These are phyloP conservation scores for Diutina siamensis DNA, from an alignment of 1,139 yeast genomes.

Conservation along the genomic window DNA sequence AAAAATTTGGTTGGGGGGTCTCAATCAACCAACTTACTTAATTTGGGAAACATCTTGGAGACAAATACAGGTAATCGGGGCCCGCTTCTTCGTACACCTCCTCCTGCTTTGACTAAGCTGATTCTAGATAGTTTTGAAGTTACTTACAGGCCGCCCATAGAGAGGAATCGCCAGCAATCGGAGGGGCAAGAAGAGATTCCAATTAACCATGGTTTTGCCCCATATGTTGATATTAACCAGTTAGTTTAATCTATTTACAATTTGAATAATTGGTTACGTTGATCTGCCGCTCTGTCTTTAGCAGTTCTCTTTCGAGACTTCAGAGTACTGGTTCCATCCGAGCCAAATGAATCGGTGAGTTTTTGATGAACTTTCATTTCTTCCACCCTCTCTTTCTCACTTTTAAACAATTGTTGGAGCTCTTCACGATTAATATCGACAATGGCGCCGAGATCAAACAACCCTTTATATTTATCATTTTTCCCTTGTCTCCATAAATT, in stretches of 20 bases:
- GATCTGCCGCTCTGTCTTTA: slow-evolving; percentile 33
- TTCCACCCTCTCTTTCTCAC: slow-evolving; percentile 22
- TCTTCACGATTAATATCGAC: slow-evolving; percentile 18
- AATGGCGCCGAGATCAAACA: slow-evolving; percentile 29
- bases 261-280: slow-evolving; percentile 29
- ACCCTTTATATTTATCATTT: slow-evolving; percentile 18
- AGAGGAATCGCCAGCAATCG: slow-evolving; percentile 10
- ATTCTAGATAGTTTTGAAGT: slow-evolving; percentile 15
- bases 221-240: background rate
- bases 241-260: slow-evolving; percentile 11
- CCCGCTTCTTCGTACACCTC: slow-evolving; percentile 14
- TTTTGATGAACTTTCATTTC: slow-evolving; percentile 20
- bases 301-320: slow-evolving; percentile 32
- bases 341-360: slow-evolving; percentile 27
- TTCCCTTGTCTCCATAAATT: slow-evolving; percentile 58
- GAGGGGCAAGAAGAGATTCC: slow-evolving; percentile 11
- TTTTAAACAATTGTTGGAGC: slow-evolving; percentile 16
- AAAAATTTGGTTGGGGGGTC: slow-evolving; percentile 7
- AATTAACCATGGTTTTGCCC: slow-evolving; percentile 9
- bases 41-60: slow-evolving; percentile 16
- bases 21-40: slow-evolving; percentile 18
- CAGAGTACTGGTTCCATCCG: slow-evolving; percentile 26
- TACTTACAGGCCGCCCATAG: slow-evolving; percentile 11
- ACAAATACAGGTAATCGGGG: slow-evolving; percentile 11
- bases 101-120: slow-evolving; percentile 11